Percentiles rank a stretch among this genome's conserved stretches.
Evolutionary conservation across 768 basidiomycete species (phyloP).

Genomic region (Pleurotus ostreatus): DNA sequence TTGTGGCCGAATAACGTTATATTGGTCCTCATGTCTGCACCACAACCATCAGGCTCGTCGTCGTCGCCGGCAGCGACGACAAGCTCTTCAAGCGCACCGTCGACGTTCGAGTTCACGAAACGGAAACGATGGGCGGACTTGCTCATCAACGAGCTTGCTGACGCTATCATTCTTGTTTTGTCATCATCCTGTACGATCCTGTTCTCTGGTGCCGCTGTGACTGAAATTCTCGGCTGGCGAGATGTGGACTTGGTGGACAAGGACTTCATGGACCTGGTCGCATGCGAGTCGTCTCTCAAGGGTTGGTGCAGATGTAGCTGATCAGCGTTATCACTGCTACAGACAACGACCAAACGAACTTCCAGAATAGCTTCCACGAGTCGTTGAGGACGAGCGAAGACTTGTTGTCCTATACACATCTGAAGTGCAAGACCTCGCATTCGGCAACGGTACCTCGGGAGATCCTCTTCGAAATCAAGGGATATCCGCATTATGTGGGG

Average conservation of each 20-base stretch:
- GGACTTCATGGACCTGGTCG: conserved; percentile 61
- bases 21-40: not conserved
- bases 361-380: conserved; percentile 53
- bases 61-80: conserved; percentile 11
- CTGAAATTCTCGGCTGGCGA: conserved; percentile 75
- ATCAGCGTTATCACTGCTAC: conserved; percentile 6
- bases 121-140: conserved; percentile 86
- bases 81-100: conserved; percentile 15
- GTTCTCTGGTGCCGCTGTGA: conserved; percentile 65
- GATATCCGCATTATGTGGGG: conserved; percentile 50
- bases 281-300: conserved; percentile 38
- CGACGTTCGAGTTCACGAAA: conserved; percentile 78
- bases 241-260: conserved; percentile 69
- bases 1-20: not conserved
- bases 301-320: too few species aligned
- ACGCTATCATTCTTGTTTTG: conserved; percentile 65
- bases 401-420: conserved; percentile 54
- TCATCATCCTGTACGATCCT: conserved; percentile 60
- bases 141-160: conserved; percentile 70
- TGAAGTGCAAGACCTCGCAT: conserved; percentile 44
- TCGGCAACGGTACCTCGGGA: conserved; percentile 31
- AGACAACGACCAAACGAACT: conserved; percentile 59
- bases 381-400: conserved; percentile 47
- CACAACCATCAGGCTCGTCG: not conserved
- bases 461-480: conserved; percentile 69